Percentiles rank a stretch among this genome's conserved stretches.
Evolutionary conservation across 768 basidiomycete species (phyloP).

Genomic region (Phlebiopsis gigantea): DNA sequence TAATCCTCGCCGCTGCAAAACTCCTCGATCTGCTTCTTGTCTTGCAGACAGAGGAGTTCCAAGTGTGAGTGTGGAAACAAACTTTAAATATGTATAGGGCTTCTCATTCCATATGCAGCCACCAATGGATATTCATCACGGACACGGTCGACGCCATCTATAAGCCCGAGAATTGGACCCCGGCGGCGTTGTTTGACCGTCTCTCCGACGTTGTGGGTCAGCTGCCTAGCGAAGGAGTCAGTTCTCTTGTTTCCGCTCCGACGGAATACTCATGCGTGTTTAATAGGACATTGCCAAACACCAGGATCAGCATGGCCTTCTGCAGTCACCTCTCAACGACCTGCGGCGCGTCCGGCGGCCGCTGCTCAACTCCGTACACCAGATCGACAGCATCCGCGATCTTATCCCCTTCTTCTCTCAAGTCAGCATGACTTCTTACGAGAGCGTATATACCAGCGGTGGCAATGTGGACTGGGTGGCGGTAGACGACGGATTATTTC

Average conservation of each 20-base stretch:
- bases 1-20: slow-evolving; percentile 88
- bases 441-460: slow-evolving; percentile 80
- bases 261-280: neutral
- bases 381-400: slow-evolving; percentile 81
- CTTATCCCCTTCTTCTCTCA: slow-evolving; percentile 88
- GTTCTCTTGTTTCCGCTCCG: neutral
- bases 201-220: slow-evolving; percentile 78
- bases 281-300: neutral
- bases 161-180: slow-evolving; percentile 75
- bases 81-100: neutral
- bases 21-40: slow-evolving; percentile 90
- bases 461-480: slow-evolving; percentile 86
- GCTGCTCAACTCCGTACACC: slow-evolving; percentile 58
- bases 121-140: slow-evolving; percentile 98
- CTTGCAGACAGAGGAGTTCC: slow-evolving; percentile 95
- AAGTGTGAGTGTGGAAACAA: slow-evolving; percentile 61
- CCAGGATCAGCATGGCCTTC: slow-evolving; percentile 1
- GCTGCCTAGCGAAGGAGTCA: slow-evolving; percentile 44
- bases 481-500: slow-evolving; percentile 74
- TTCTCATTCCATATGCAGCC: slow-evolving; percentile 42
- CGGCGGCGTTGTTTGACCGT: slow-evolving; percentile 88
- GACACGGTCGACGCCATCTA: slow-evolving; percentile 96
- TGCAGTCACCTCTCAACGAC: slow-evolving; percentile 19
- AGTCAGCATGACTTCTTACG: slow-evolving; percentile 85
- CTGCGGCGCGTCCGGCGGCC: slow-evolving; percentile 63